Evolutionary conservation across 2,329 filamentous ascomycete genomes (phyloP).

Genomic region (Bipolaris victoriae): DNA sequence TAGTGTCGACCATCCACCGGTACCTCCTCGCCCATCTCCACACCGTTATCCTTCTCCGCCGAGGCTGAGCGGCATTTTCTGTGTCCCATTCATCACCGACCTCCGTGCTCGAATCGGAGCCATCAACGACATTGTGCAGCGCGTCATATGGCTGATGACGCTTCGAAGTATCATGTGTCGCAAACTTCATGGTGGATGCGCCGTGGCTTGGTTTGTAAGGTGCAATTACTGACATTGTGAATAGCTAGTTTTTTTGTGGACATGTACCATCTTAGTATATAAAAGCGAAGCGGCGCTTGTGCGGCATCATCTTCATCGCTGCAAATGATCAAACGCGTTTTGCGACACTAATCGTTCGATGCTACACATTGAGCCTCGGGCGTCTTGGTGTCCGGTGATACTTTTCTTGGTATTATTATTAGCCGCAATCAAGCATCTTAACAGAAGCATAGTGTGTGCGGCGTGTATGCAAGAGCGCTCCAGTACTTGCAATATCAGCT

Average conservation of each 20-base stretch:
- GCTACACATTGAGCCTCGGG: slow-evolving; percentile 3
- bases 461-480: neutral
- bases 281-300: slow-evolving; percentile 1
- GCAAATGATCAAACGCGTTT: slow-evolving; percentile 22
- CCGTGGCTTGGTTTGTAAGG: slow-evolving; percentile 24
- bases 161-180: slow-evolving; percentile 21
- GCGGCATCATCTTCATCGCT: slow-evolving; percentile 3
- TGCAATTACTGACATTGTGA: slow-evolving; percentile 14
- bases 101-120: slow-evolving; percentile 39
- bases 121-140: slow-evolving; percentile 27
- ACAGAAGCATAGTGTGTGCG: neutral
- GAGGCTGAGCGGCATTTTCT: slow-evolving; percentile 11
- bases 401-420: neutral
- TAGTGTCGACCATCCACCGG: slow-evolving; percentile 40
- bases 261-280: neutral
- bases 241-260: neutral
- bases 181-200: slow-evolving; percentile 16
- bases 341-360: slow-evolving; percentile 40
- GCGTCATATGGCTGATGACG: slow-evolving; percentile 33
- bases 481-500: neutral
- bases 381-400: neutral
- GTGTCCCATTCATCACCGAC: slow-evolving; percentile 35
- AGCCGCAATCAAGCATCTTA: neutral
- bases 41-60: slow-evolving; percentile 14
- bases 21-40: slow-evolving; percentile 26